Evolutionary conservation across 495 filamentous ascomycete species (phyloP).

Genomic region (Aspergillus affinis): DNA sequence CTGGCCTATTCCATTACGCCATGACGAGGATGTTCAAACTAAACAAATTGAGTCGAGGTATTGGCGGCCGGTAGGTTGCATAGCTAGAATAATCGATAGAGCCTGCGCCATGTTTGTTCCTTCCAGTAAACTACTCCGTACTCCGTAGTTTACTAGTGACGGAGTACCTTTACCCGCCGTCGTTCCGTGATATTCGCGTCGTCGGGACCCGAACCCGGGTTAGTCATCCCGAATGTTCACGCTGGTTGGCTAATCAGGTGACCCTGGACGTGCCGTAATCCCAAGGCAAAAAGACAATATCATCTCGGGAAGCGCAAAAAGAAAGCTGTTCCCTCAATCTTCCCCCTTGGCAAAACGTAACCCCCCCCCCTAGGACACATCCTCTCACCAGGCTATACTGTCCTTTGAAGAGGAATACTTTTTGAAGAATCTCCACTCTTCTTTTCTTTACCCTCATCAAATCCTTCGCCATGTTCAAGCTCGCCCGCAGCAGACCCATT

Average conservation of each 20-base stretch:
- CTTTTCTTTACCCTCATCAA: constrained; percentile 17
- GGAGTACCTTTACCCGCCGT: background rate
- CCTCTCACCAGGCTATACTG: constrained; percentile 6
- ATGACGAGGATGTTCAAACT: constrained; percentile 51
- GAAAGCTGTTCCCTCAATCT: constrained; percentile 43
- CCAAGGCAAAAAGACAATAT: constrained; percentile 21
- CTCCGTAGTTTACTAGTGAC: no score
- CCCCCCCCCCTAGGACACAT: background rate
- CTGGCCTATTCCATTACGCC: constrained; percentile 38
- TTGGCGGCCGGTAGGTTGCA: no score
- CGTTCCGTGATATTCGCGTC: constrained; percentile 25
- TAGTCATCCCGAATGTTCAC: constrained; percentile 19
- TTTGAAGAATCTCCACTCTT: constrained; percentile 24
- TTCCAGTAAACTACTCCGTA: no score
- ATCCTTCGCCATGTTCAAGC: constrained; percentile 64
- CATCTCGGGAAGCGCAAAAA: constrained; percentile 39
- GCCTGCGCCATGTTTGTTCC: no score
- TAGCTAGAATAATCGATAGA: no score
- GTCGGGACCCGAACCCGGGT: constrained; percentile 6
- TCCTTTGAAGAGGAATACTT: constrained; percentile 5
- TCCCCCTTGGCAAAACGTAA: constrained; percentile 9
- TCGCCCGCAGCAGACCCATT: constrained; percentile 67
- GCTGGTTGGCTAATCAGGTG: constrained; percentile 25
- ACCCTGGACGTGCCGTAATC: constrained; percentile 17
- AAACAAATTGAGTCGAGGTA: constrained; percentile 31